Evolutionary conservation across 176 grass and related monocot species (phyloP), one percentile per base, ranked within the genome.

Genomic region (Ampelocalamus luodianensis): DNA sequence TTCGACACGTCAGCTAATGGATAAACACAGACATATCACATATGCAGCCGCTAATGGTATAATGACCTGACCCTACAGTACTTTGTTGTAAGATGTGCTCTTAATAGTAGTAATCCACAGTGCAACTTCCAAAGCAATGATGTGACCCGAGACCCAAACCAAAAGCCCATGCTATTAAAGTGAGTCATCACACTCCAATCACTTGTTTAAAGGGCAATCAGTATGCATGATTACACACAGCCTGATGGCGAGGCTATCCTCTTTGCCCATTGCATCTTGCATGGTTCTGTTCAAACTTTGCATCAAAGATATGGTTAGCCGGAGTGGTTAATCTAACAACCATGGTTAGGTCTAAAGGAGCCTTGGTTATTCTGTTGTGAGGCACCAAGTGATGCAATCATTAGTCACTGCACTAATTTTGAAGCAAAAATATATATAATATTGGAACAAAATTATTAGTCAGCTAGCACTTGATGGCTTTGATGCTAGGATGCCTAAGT

Each of bases 321-420:
- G 71, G 37, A 49, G 74, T 71, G 58, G 79, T 82, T 69, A 84
- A 87, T 84, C 26, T 34, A 85, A 46, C 43, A 39, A 10, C n/a
- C 56, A 71, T 56, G 14, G 50, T 77, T 78, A 78, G 68, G 79
- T 87, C 81, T 46, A 85, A 89, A 85, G 68, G 81, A 50, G 38
- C 38, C 68, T 61, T 85, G 16, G 56, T 64, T 79, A 72, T 60
- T 75, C 22, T 80, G 9, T 68, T 80, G n/a, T 40, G 60, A 69
- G 63, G 49, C 50, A 42, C 63, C 62, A 50, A 68, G 69, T 81
- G n/a, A 79, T 69, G 61, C 59, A 85, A 85, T 89, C 87, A 85
- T 85, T 74, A 85, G 61, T 36, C 39, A 11, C 7, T 51, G 11
- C 44, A 64, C 54, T 49, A 74, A 59, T 51, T 69, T 70, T 40